These are phyloP conservation scores for Graphilbum ipis-grandicollis DNA, from an alignment of 2,329 filamentous ascomycete species.

Conservation along the genomic window DNA sequence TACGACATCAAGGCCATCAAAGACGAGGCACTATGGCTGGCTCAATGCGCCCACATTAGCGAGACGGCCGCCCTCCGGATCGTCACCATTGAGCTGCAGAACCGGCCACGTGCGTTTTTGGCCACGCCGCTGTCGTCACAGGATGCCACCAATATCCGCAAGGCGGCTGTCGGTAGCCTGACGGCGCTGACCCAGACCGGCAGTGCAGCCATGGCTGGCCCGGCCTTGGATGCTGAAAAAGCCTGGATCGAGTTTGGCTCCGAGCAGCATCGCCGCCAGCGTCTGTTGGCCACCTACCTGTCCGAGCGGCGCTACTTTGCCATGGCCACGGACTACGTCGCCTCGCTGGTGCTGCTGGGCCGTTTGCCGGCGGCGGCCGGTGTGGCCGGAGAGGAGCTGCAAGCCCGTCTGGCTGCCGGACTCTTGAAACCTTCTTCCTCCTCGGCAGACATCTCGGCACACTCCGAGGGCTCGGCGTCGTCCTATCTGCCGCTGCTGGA, in stretches of 20 bases:
- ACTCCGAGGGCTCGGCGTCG: constrained; percentile 10
- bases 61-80: constrained; percentile 69
- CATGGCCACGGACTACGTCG: constrained; percentile 41
- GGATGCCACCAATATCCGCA: constrained; percentile 58
- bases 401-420: constrained; percentile 2
- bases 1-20: constrained; percentile 69
- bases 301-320: constrained; percentile 53
- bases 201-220: background rate
- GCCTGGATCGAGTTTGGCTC: constrained; percentile 44
- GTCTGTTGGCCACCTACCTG: constrained; percentile 56
- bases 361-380: background rate
- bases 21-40: constrained; percentile 72
- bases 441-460: background rate
- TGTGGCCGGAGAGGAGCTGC: constrained; percentile 2
- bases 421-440: constrained; percentile 1
- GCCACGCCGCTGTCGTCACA: constrained; percentile 57
- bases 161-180: constrained; percentile 45
- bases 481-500: constrained; percentile 27
- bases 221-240: constrained; percentile 34
- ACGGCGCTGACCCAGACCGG: constrained; percentile 13
- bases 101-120: constrained; percentile 55
- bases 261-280: constrained; percentile 41
- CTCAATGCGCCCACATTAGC: constrained; percentile 59
- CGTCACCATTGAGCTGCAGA: constrained; percentile 70
- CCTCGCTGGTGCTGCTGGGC: constrained; percentile 29